These are phyloP conservation scores for Cercophora samala DNA, from an alignment of 495 filamentous ascomycete genomes.

Conservation along the genomic window DNA sequence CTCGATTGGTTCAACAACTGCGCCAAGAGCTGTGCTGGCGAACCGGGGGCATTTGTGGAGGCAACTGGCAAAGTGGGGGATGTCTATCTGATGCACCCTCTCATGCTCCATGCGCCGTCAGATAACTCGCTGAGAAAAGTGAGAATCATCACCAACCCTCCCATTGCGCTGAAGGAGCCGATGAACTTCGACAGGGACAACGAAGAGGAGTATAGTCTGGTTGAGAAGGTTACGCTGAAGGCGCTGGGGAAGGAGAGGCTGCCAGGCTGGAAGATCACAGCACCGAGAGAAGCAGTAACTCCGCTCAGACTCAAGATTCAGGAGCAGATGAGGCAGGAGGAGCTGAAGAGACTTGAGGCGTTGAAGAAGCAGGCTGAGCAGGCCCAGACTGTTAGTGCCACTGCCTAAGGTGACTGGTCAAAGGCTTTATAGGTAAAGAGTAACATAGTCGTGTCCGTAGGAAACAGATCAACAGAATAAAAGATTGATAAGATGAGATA, in stretches of 20 bases:
- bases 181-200: constrained; percentile 59
- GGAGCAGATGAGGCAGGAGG: constrained; percentile 50
- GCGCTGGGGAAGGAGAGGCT: constrained; percentile 58
- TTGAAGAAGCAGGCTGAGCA: constrained; percentile 21
- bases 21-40: constrained; percentile 39
- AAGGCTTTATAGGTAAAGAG: background rate
- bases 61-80: constrained; percentile 63
- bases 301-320: constrained; percentile 43
- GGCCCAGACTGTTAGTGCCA: constrained; percentile 10
- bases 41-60: constrained; percentile 52
- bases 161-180: constrained; percentile 59
- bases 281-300: constrained; percentile 45
- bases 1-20: constrained; percentile 55
- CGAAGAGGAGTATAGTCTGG: constrained; percentile 60
- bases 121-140: constrained; percentile 56
- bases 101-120: constrained; percentile 69
- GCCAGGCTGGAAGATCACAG: constrained; percentile 59
- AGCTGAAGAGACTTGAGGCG: constrained; percentile 40
- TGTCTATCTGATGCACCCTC: constrained; percentile 65
- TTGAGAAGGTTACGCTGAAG: constrained; percentile 63
- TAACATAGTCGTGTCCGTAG: background rate
- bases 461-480: background rate
- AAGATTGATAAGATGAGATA: background rate
- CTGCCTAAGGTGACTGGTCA: constrained; percentile 2
- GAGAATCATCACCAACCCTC: constrained; percentile 71